Percentiles rank a stretch among this genome's conserved stretches.
These are phyloP conservation scores for Plasmodium coatneyi DNA, from an alignment of 169 alveolate species.

Conservation along the genomic window DNA sequence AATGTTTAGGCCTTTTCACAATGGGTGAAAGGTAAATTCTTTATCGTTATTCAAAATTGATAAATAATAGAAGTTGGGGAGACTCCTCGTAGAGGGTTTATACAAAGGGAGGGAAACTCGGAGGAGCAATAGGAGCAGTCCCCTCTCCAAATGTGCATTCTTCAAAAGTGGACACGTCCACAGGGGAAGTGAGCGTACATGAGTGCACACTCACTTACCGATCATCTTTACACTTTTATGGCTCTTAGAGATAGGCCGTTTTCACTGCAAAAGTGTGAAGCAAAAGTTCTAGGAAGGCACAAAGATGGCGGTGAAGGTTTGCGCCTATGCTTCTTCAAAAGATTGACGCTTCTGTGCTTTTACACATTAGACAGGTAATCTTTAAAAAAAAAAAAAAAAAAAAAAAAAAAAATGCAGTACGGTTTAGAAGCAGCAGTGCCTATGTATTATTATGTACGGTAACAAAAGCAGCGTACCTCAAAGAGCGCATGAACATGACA, in stretches of 20 bases:
- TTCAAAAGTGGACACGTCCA: not conserved
- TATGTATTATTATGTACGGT: not conserved
- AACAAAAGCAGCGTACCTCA: not conserved
- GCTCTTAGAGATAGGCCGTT: not conserved
- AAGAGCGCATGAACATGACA: not conserved
- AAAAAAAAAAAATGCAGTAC: not conserved
- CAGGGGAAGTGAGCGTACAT: not conserved
- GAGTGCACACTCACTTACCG: not conserved
- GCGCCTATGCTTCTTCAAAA: not conserved
- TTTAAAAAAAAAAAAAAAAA: not conserved
- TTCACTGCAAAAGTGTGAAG: not conserved
- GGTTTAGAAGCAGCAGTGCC: not conserved
- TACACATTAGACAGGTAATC: conserved; percentile 1
- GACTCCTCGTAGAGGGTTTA: not conserved
- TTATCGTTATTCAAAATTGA: not conserved
- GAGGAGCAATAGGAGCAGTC: not conserved
- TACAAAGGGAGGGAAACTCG: not conserved
- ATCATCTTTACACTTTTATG: not conserved
- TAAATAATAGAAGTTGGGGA: not conserved
- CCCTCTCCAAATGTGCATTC: not conserved
- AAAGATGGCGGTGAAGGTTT: not conserved
- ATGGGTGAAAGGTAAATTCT: not conserved
- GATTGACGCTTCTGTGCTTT: conserved; percentile 2
- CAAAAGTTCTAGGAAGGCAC: not conserved
- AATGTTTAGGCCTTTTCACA: not conserved